Evolutionary conservation across 768 basidiomycete species (phyloP).

Genomic region (Gymnopilus junonius): DNA sequence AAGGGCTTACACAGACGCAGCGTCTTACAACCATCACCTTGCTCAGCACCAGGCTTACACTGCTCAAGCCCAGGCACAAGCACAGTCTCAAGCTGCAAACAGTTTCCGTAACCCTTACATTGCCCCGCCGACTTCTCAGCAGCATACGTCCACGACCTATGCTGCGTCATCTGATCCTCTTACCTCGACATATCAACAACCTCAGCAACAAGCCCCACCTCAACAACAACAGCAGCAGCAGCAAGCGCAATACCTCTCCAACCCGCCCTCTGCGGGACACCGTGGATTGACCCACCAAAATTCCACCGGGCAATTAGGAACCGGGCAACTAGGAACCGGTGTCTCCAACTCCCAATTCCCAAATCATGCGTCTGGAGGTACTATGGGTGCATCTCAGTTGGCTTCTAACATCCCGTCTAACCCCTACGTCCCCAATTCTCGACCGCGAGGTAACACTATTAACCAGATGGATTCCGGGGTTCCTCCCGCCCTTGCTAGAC

Average conservation of each 20-base stretch:
- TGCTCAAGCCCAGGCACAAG: slow-evolving; percentile 86
- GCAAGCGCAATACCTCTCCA: slow-evolving; percentile 37
- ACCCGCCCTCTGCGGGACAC: slow-evolving; percentile 39
- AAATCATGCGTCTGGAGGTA: slow-evolving; percentile 35
- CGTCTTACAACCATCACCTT: slow-evolving; percentile 92
- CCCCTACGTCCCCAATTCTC: slow-evolving; percentile 70
- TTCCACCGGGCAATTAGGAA: slow-evolving; percentile 51
- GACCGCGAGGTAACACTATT: slow-evolving; percentile 90
- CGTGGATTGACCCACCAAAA: slow-evolving; percentile 52
- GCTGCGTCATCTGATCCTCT: slow-evolving; percentile 30
- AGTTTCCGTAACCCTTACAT: slow-evolving; percentile 86
- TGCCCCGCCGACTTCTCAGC: slow-evolving; percentile 48
- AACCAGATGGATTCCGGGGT: slow-evolving; percentile 83
- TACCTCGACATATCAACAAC: slow-evolving; percentile 31
- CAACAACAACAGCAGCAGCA: slow-evolving; percentile 25
- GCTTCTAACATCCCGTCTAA: slow-evolving; percentile 63
- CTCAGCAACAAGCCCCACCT: slow-evolving; percentile 34
- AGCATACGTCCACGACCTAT: slow-evolving; percentile 31
- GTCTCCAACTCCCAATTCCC: slow-evolving; percentile 37
- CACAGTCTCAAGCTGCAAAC: slow-evolving; percentile 75
- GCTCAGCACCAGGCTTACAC: slow-evolving; percentile 94
- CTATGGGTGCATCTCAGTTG: slow-evolving; percentile 39
- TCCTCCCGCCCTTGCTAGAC: slow-evolving; percentile 90
- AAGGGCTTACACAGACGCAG: slow-evolving; percentile 89
- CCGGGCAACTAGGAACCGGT: slow-evolving; percentile 35